Percentiles rank a stretch among this genome's conserved stretches.
Conservation (phyloP, 2,329 filamentous ascomycete species). For the Cadophora sp. region DNA sequence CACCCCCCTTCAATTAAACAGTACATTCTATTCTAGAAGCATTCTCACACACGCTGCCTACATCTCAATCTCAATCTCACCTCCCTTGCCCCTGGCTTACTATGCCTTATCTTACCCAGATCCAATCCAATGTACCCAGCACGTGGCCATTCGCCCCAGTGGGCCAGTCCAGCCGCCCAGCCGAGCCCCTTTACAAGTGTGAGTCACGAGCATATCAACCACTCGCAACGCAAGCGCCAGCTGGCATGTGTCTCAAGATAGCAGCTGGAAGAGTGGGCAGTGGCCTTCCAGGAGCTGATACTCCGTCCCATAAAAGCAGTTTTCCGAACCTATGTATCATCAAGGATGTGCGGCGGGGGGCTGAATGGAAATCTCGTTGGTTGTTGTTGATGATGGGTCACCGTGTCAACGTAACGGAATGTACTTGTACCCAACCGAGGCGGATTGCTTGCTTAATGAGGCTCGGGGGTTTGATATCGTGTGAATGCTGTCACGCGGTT, state of each 20-base stretch:
- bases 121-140: neutral
- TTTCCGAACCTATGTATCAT: neutral
- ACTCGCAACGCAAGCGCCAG: constrained; percentile 11
- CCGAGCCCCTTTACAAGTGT: neutral
- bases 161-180: too few species aligned
- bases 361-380: neutral
- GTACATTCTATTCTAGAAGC: constrained; percentile 3
- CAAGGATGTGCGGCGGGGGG: neutral
- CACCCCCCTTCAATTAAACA: neutral
- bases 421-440: neutral
- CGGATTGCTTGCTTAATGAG: neutral
- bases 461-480: neutral
- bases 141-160: constrained; percentile 7
- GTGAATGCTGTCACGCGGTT: neutral
- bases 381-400: constrained; percentile 10
- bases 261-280: constrained; percentile 3
- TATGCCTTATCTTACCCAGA: constrained; percentile 2
- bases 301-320: neutral
- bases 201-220: constrained; percentile 12
- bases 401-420: constrained; percentile 17
- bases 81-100: neutral
- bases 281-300: constrained; percentile 8
- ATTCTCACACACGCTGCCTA: neutral
- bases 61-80: neutral
- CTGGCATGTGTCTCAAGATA: constrained; percentile 5